These are phyloP conservation scores for Gigaspora rosea DNA, from an alignment of 192 early-diverging fungal species.

Conservation along the genomic window DNA sequence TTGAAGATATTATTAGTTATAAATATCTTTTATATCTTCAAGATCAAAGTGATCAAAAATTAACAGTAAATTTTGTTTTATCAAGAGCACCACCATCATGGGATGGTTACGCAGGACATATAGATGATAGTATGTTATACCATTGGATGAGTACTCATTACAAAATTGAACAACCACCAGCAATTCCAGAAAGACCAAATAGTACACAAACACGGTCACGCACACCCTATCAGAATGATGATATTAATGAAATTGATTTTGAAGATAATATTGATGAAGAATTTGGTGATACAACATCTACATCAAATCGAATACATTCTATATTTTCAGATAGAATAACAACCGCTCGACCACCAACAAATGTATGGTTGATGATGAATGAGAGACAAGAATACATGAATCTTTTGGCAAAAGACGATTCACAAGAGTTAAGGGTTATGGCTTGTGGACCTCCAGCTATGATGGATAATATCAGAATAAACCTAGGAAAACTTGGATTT, in stretches of 20 bases:
- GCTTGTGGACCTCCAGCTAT: slow-evolving; percentile 20
- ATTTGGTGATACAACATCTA: not conserved
- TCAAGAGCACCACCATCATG: slow-evolving; percentile 7
- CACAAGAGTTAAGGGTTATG: not conserved
- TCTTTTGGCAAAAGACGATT: not conserved
- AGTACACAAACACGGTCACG: not conserved
- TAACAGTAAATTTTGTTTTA: slow-evolving; percentile 3
- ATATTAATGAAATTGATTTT: not conserved
- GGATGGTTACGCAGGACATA: not conserved
- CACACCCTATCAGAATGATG: too few species aligned
- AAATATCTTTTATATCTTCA: not conserved
- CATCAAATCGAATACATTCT: not conserved
- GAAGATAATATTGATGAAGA: not conserved
- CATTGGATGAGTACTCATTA: not conserved
- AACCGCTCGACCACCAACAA: not conserved
- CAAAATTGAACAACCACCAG: not conserved
- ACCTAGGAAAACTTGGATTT: not conserved
- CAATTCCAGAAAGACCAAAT: not conserved
- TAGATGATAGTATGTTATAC: not conserved
- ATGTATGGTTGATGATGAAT: too few species aligned
- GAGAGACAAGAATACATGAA: slow-evolving; percentile 6
- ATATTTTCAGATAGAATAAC: not conserved
- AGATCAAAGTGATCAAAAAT: not conserved
- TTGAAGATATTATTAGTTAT: slow-evolving; percentile 1
- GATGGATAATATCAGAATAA: slow-evolving; percentile 2